A percentile compares a stretch with the other conserved stretches of the same genome.
phyloP scores from a whole-genome alignment of 345 rosid species.

The Draba incana region DNA sequence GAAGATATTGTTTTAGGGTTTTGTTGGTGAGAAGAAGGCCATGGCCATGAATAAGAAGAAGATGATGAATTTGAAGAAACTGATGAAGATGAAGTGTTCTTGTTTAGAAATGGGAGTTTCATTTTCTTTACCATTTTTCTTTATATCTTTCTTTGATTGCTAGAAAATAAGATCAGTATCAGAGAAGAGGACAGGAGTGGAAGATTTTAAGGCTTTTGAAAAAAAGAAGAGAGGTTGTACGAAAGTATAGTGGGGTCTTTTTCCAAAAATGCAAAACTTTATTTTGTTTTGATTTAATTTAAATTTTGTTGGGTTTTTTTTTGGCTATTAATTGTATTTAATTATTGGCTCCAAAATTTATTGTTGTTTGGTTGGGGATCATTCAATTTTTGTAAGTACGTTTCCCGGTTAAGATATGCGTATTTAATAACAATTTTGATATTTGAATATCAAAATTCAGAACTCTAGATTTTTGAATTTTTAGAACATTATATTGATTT shows the following conservation, averaged over 20 bases:
- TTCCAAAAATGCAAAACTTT: not conserved
- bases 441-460: not conserved
- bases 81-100: constrained; percentile 30
- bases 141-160: not conserved
- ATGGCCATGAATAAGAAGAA: constrained; percentile 24
- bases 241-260: constrained; percentile 24
- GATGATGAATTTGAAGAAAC: constrained; percentile 32
- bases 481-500: not conserved
- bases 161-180: too few species aligned
- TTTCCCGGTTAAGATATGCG: constrained; percentile 2
- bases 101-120: constrained; percentile 51
- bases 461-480: not conserved
- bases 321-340: constrained; percentile 15
- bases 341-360: constrained; percentile 33
- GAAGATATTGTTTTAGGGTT: constrained; percentile 27
- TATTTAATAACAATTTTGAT: not conserved
- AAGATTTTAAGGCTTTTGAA: constrained; percentile 37
- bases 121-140: constrained; percentile 29
- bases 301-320: constrained; percentile 34
- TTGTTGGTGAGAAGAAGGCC: constrained; percentile 46
- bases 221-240: constrained; percentile 9
- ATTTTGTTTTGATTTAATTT: constrained; percentile 9
- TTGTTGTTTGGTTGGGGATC: constrained; percentile 37
- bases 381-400: constrained; percentile 29
- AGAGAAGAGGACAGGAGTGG: not conserved